Evolutionary conservation across 164 flowering plant genomes (phyloP), one percentile per base, ranked within the genome.

Genomic region (Magnolia sinica): DNA sequence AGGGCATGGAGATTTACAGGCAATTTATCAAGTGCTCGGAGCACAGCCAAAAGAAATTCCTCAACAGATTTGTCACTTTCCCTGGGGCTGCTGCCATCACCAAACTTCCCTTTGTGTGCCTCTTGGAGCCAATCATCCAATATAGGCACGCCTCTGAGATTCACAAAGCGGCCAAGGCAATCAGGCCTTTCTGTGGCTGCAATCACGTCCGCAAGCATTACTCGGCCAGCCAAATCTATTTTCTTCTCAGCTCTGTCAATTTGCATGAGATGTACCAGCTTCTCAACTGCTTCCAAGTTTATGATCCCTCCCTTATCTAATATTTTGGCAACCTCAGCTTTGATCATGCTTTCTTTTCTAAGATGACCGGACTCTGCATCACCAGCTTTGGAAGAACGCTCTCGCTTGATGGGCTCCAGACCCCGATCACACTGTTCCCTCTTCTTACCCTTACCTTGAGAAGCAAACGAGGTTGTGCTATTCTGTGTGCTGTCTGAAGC

Each of bases 81-180:
- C 79, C 85, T 95, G 63, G 83, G 81, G 79, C 85, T 83, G 81
- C 78, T 81, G 75, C 83, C 83, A 85, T 87, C 92, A 73, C 90
- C 89, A 77, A 86, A 77, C 82, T 90, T 93, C 58, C 97, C 94
- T 84, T 91, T 92, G 63, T 94, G 96, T 65, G 87, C 85, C 77
- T 95, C 95, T 80, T 93, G 98, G 37, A 95, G 95, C 99, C 99
- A 95, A 64, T 89, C 95, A 87, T 95, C 92, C 67, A 93, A 86
- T 6, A 93, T 88, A 84, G 90, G 86, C 78, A 93, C 77, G 59
- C 97, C 99, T 78, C 75, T 87, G 23, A 89, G 90, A 83, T 92
- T 94, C 74, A 96, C 90, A 86, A 96, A 96, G 76, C 80, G 78
- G 71, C 79, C 83, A 37, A 96, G 93, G 82, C 97, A 94, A 74